Percentiles rank a stretch among this genome's conserved stretches.
phyloP scores from a whole-genome alignment of 192 early-diverging fungal species.

The Backusella westeae region DNA sequence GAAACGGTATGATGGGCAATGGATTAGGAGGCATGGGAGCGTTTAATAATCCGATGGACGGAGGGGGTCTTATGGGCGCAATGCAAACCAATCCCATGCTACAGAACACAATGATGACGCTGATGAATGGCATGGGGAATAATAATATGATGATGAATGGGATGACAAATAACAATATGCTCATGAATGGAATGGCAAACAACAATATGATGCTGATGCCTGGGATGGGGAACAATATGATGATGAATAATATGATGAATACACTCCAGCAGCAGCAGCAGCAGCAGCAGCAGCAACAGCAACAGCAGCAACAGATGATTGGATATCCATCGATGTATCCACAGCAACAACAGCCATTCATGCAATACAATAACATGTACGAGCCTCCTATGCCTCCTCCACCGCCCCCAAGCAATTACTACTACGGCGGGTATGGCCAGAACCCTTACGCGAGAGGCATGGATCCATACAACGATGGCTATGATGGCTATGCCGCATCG shows the following conservation, averaged over 20 bases:
- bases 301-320: neutral
- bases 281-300: neutral
- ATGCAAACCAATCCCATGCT: neutral
- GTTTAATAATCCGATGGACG: neutral
- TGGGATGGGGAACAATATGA: neutral
- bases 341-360: constrained; percentile 6
- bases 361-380: neutral
- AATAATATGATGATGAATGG: neutral
- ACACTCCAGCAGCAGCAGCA: neutral
- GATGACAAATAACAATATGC: neutral
- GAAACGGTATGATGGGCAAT: neutral
- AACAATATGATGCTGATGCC: neutral
- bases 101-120: neutral
- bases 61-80: neutral
- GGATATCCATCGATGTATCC: neutral
- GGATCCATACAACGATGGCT: neutral
- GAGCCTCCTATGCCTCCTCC: neutral
- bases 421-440: neutral
- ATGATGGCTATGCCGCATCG: neutral
- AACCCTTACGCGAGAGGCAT: neutral
- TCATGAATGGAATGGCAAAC: neutral
- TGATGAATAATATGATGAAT: neutral
- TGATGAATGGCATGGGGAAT: neutral
- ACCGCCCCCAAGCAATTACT: neutral
- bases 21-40: neutral